These are phyloP conservation scores for Backusella luteola DNA, from an alignment of 192 early-diverging fungal species.

Conservation along the genomic window DNA sequence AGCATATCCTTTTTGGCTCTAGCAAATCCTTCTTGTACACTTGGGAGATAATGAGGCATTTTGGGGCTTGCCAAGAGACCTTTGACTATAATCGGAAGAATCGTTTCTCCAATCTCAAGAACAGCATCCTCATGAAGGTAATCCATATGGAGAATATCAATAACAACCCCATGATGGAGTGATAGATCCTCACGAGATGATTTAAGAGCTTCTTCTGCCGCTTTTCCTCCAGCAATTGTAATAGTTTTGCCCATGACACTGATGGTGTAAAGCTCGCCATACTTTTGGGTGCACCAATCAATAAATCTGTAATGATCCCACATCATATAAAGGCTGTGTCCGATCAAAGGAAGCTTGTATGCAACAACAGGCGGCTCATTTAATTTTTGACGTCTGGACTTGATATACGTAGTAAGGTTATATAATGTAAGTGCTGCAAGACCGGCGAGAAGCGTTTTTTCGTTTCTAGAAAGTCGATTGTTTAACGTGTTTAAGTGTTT, in stretches of 20 bases:
- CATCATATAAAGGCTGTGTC: conserved; percentile 23
- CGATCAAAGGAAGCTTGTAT: conserved; percentile 15
- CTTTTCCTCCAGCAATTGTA: conserved; percentile 10
- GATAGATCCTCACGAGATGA: conserved; percentile 10
- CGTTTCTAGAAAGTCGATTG: background rate
- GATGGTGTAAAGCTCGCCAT: conserved; percentile 26
- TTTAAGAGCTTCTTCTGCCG: conserved; percentile 25
- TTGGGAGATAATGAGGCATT: background rate
- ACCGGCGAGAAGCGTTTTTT: background rate
- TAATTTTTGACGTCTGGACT: background rate
- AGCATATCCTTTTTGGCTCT: background rate
- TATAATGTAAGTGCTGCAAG: background rate
- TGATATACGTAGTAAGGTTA: conserved; percentile 12
- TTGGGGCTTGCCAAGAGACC: background rate
- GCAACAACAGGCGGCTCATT: conserved; percentile 16
- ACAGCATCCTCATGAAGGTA: conserved; percentile 13
- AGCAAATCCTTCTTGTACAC: conserved; percentile 10
- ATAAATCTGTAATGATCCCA: conserved; percentile 12
- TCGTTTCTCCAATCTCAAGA: conserved; percentile 15
- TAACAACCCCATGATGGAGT: conserved; percentile 12
- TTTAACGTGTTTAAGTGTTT: background rate
- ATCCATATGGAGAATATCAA: conserved; percentile 16
- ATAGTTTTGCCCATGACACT: conserved; percentile 14
- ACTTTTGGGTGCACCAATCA: conserved; percentile 24
- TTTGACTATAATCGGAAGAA: conserved; percentile 16